Base-by-base conservation (phyloP, 768 basidiomycete species). In the Mycena galericulata region DNA sequence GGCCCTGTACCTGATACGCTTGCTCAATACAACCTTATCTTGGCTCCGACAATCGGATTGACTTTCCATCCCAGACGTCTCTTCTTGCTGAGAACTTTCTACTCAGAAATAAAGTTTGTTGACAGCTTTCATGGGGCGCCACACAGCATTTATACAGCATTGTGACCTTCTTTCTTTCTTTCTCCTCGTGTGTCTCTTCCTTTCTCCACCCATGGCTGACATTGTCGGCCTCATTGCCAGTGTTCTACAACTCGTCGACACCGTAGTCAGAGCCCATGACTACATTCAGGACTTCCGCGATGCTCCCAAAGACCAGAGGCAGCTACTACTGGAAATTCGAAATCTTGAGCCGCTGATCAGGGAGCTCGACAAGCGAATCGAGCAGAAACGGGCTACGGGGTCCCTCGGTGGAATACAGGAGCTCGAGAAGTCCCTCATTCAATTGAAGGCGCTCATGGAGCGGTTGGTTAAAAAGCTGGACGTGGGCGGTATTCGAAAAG, bases 181-280 rank as follows among this genome's bases (percentile, higher is more conserved):
- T n/a, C 34, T 36, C 34, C 34, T 6, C 34, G 14, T 36, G 6
- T 6, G 8, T 14, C 34, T 49, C 47, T 49, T 49, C 9, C n/a
- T 30, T n/a, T n/a, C n/a, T n/a, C n/a, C n/a, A n/a, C n/a, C 24
- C 55, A 56, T 56, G 55, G 55, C 55, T 17, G 55, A 56, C 20
- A 29, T 56, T 11, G 24, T 56, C 24, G 55, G 55, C 4, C 55
- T 56, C 14, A 10, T 56, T 26, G 38, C 55, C 20, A 56, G 55
- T 17, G 10, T 56, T 17, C 55, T 56, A 6, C 55, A 56, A 27
- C 18, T 56, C 38, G 55, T 56, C 40, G 55, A 56, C 38, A 41
- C 55, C 7, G 55, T 43, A 8, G 14, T 26, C 7, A 26, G 27
- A 56, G 38, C 55, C 11, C 55, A 15, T 12, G 15, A 24, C 15